These are phyloP conservation scores for Punica granatum DNA, from an alignment of 345 rosid genomes.

Conservation along the genomic window DNA sequence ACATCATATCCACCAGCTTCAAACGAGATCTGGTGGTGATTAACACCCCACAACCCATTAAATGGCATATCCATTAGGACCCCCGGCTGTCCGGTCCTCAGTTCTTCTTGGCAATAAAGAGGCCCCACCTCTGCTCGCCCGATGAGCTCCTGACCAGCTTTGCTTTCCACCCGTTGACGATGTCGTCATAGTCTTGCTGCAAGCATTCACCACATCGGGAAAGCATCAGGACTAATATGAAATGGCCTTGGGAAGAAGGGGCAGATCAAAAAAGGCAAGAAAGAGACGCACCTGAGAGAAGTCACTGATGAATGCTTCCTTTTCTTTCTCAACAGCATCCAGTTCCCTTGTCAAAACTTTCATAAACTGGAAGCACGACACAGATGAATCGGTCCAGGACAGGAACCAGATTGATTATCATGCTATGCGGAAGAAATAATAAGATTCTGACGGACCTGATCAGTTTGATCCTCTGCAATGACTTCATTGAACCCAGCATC, in stretches of 20 bases:
- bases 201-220: background rate
- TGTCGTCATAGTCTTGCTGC: conserved; percentile 72
- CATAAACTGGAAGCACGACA: conserved; percentile 48
- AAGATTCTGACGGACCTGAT: conserved; percentile 41
- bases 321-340: conserved; percentile 58
- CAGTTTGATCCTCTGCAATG: conserved; percentile 70
- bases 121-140: conserved; percentile 40
- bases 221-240: background rate
- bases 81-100: background rate
- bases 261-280: background rate
- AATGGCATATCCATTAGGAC: background rate
- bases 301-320: conserved; percentile 59
- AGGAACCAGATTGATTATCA: background rate
- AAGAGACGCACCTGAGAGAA: conserved; percentile 57
- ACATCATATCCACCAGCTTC: background rate
- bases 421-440: background rate
- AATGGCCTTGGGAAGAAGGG: background rate
- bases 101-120: conserved; percentile 30
- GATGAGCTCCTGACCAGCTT: conserved; percentile 36
- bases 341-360: conserved; percentile 65
- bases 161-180: conserved; percentile 45
- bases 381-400: background rate
- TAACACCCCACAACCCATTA: background rate
- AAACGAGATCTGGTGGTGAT: background rate
- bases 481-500: conserved; percentile 84